A percentile compares a stretch with the other conserved stretches of the same genome.
phyloP scores from a whole-genome alignment of 257 asterid genomes.

The Fraxinus cuspidata region DNA sequence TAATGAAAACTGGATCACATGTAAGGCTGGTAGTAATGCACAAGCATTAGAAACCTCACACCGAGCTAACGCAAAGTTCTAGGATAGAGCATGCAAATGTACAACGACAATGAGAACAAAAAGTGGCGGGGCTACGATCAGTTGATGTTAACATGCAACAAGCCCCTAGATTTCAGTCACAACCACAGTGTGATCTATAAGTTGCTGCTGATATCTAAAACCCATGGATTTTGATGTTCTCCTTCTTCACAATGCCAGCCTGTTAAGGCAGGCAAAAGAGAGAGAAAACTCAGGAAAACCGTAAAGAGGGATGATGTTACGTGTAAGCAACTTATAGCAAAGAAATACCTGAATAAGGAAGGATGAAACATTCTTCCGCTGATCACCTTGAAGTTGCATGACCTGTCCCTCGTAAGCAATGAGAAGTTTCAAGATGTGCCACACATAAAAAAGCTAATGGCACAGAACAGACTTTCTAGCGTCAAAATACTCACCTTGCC shows the following conservation, averaged over 20 bases:
- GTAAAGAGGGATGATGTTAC: too few species aligned
- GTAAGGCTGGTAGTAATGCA: neutral
- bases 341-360: slow-evolving; percentile 54
- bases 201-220: slow-evolving; percentile 38
- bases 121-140: neutral
- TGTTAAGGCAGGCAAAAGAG: slow-evolving; percentile 18
- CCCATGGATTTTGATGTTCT: slow-evolving; percentile 78
- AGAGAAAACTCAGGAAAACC: neutral
- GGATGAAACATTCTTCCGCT: slow-evolving; percentile 58
- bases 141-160: slow-evolving; percentile 1
- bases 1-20: neutral
- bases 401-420: slow-evolving; percentile 29
- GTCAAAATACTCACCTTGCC: slow-evolving; percentile 55
- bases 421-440: neutral
- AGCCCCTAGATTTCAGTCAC: neutral
- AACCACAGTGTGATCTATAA: slow-evolving; percentile 11
- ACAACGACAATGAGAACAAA: neutral
- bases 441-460: neutral
- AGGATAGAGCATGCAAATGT: neutral
- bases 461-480: neutral
- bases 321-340: neutral
- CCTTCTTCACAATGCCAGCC: slow-evolving; percentile 89
- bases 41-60: neutral
- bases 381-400: slow-evolving; percentile 66
- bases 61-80: neutral